Evolutionary conservation across 1,284 basidiomycete species (phyloP).

Genomic region (Leccinum proliferum): DNA sequence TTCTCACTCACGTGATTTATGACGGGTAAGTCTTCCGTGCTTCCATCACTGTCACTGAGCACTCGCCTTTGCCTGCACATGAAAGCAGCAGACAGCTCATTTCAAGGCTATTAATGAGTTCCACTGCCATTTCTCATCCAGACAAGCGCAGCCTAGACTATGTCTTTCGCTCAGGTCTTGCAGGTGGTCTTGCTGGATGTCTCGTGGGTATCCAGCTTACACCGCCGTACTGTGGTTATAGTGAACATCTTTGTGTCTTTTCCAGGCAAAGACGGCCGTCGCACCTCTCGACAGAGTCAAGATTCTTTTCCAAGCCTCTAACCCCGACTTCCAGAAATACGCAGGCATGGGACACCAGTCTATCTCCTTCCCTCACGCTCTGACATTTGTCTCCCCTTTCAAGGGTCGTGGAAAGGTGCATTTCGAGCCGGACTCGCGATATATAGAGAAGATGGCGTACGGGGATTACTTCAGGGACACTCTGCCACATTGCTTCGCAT

Average conservation of each 20-base stretch:
- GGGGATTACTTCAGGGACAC: slow-evolving; percentile 93
- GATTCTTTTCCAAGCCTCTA: slow-evolving; percentile 97
- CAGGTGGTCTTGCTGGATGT: slow-evolving; percentile 92
- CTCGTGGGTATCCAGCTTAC: slow-evolving; percentile 56
- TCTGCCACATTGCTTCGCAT: slow-evolving; percentile 82
- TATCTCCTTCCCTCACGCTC: slow-evolving; percentile 1
- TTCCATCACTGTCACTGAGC: background rate
- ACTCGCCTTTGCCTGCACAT: slow-evolving; percentile 8
- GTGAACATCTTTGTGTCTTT: slow-evolving; percentile 7
- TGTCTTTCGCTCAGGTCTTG: slow-evolving; percentile 76
- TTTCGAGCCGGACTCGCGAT: slow-evolving; percentile 81
- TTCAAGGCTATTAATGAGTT: slow-evolving; percentile 23
- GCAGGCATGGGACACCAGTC: slow-evolving; percentile 53
- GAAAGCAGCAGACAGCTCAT: slow-evolving; percentile 9
- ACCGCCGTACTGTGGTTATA: slow-evolving; percentile 5
- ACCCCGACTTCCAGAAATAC: slow-evolving; percentile 93
- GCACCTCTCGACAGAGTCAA: slow-evolving; percentile 98
- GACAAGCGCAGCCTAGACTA: slow-evolving; percentile 74
- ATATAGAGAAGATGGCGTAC: slow-evolving; percentile 65
- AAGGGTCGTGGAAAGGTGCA: slow-evolving; percentile 83
- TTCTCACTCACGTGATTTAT: slow-evolving; percentile 8
- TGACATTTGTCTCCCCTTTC: background rate
- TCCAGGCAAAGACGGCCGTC: slow-evolving; percentile 92
- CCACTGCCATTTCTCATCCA: slow-evolving; percentile 34
- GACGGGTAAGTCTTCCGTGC: slow-evolving; percentile 10